Conservation (phyloP, 805 yeast genomes). For the Saccharomycopsis fermentans region DNA sequence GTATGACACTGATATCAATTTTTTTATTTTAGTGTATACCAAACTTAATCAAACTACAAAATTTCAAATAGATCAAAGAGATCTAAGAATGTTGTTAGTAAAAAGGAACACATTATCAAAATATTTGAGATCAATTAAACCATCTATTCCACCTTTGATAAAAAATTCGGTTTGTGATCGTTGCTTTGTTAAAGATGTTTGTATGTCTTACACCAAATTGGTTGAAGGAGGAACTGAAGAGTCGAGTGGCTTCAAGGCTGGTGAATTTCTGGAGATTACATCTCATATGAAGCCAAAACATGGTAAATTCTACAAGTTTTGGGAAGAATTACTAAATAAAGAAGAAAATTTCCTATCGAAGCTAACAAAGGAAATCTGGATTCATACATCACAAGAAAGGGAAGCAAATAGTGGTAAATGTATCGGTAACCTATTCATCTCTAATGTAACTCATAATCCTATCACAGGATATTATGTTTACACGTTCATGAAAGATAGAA, state of each 20-base stretch:
- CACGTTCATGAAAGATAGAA: conserved; percentile 34
- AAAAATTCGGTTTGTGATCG: conserved; percentile 47
- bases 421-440: conserved; percentile 40
- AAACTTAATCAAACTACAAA: conserved; percentile 44
- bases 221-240: conserved; percentile 48
- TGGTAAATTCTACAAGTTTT: conserved; percentile 49
- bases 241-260: conserved; percentile 41
- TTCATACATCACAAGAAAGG: conserved; percentile 42
- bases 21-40: conserved; percentile 67
- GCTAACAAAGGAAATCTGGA: conserved; percentile 59
- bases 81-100: conserved; percentile 58
- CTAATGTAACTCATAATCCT: conserved; percentile 22
- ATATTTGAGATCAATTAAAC: conserved; percentile 40
- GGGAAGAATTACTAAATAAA: conserved; percentile 63
- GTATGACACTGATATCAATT: conserved; percentile 56
- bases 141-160: conserved; percentile 44
- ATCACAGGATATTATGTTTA: conserved; percentile 25
- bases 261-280: conserved; percentile 40
- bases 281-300: conserved; percentile 40
- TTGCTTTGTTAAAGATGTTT: conserved; percentile 45
- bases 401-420: conserved; percentile 54
- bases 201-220: conserved; percentile 57
- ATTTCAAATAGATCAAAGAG: conserved; percentile 42
- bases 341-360: conserved; percentile 56
- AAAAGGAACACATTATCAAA: conserved; percentile 62